Evolutionary conservation across 306 rosid species (phyloP), one percentile per base, ranked within the genome.

Genomic region (Carpinus viminea): DNA sequence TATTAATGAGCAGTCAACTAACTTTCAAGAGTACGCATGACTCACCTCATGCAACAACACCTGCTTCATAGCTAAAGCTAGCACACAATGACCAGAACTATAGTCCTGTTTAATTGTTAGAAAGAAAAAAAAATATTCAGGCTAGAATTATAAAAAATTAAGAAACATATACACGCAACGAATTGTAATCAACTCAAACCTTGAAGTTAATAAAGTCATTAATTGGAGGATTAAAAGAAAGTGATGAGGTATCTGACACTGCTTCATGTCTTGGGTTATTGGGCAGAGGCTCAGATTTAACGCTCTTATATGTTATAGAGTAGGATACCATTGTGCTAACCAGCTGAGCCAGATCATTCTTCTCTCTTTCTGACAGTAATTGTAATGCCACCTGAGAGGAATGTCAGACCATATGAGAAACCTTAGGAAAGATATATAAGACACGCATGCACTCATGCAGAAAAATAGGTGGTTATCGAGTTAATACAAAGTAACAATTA

Each of bases 291-390:
- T 86, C 88, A n/a, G 83, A 55, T 86, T 89, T 92, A 45, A 70
- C 73, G 57, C 83, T 79, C 90, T 84, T 87, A 74, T 91, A 93
- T 51, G 97, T 89, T 80, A 92, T 77, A 62, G 90, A 79, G 59
- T 91, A 92, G 34, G 95, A 91, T 78, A 94, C 89, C 98, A 94
- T 94, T 68, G 87, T 87, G 84, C 89, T 78, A 80, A 94, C 90
- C 81, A 94, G 78, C 74, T 91, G 91, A 82, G 87, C 76, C 80
- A 94, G 73, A 71, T 88, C 93, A 82, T 74, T 84, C 86, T 92
- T 94, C 89, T 94, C 97, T 65, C 84, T 94, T 18, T 88, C 97
- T 15, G 97, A 92, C 72, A 91, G 83, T 56, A 88, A 81, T 75
- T 91, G 97, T 53, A 81, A 73, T n/a, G 97, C 90, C 61, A 89